Evolutionary conservation across 1,284 basidiomycete species (phyloP).

Genomic region (Austroboletus niveus): DNA sequence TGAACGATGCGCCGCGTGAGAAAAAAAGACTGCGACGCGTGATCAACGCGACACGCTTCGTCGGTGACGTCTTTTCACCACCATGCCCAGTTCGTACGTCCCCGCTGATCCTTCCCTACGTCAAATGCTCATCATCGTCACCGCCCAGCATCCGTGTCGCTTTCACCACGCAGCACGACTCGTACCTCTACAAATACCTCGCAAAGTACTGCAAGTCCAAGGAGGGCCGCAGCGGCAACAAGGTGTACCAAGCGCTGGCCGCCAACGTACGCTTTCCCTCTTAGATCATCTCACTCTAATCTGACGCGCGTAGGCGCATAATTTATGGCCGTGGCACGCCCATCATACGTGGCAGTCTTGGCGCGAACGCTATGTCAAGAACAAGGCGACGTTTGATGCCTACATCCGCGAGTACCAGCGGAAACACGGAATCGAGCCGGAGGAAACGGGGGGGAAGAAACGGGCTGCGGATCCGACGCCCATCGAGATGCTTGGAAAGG

Average conservation of each 20-base stretch:
- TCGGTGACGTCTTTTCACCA: background rate
- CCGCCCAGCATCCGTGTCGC: background rate
- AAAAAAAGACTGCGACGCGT: background rate
- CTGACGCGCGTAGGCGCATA: constrained; percentile 8
- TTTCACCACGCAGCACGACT: constrained; percentile 19
- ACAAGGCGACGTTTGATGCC: constrained; percentile 41
- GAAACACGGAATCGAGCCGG: background rate
- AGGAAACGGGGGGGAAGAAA: constrained; percentile 1
- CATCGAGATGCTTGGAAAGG: background rate
- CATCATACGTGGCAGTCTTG: constrained; percentile 53
- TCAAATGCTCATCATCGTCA: too few relatives aligned
- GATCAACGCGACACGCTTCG: background rate
- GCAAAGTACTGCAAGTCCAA: constrained; percentile 21
- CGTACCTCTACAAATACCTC: constrained; percentile 18
- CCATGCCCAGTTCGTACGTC: too few relatives aligned
- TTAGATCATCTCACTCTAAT: background rate
- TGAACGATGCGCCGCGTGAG: background rate
- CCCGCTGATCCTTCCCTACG: too few relatives aligned
- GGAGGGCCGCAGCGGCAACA: constrained; percentile 40
- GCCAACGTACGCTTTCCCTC: constrained; percentile 27
- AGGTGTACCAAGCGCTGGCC: constrained; percentile 38
- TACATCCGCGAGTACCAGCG: constrained; percentile 34
- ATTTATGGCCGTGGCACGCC: constrained; percentile 42
- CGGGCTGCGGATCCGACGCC: background rate
- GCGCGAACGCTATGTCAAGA: constrained; percentile 50